Percentiles rank a stretch among this genome's conserved stretches.
Conservation (phyloP, 495 filamentous ascomycete species). For the Penicillium coprophilum region DNA sequence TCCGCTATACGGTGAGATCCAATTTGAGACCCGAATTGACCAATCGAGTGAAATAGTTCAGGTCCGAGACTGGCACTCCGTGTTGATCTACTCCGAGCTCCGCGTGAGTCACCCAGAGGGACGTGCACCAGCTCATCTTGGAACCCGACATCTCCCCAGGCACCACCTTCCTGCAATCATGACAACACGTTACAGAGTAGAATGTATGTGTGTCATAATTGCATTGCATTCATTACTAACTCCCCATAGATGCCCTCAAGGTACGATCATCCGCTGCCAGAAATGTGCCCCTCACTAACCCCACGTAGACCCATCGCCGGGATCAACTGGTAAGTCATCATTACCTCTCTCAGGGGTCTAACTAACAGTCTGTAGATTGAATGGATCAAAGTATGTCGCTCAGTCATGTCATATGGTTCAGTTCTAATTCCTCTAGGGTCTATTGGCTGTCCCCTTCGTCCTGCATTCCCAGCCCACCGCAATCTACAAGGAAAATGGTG, state of each 20-base stretch:
- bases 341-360: not conserved
- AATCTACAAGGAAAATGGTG: conserved; percentile 58
- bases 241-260: conserved; percentile 73
- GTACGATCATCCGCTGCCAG: conserved; percentile 28
- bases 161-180: conserved; percentile 45
- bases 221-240: conserved; percentile 1
- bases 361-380: conserved; percentile 50
- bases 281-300: conserved; percentile 20
- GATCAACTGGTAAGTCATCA: conserved; percentile 70
- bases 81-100: not conserved
- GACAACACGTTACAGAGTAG: conserved; percentile 89
- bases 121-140: conserved; percentile 3
- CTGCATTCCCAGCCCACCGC: conserved; percentile 92
- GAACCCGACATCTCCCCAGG: not conserved
- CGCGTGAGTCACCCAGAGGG: conserved; percentile 8
- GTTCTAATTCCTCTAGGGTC: conserved; percentile 67
- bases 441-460: conserved; percentile 95
- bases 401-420: conserved; percentile 1
- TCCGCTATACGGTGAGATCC: too few species aligned
- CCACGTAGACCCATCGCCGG: conserved; percentile 63
- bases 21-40: not conserved
- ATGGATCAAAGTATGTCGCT: conserved; percentile 61
- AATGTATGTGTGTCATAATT: conserved; percentile 57
- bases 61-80: not conserved
- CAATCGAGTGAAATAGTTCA: not conserved